Evolutionary conservation across 129 eudicot genomes (phyloP).

Genomic region (Tagetes patula): DNA sequence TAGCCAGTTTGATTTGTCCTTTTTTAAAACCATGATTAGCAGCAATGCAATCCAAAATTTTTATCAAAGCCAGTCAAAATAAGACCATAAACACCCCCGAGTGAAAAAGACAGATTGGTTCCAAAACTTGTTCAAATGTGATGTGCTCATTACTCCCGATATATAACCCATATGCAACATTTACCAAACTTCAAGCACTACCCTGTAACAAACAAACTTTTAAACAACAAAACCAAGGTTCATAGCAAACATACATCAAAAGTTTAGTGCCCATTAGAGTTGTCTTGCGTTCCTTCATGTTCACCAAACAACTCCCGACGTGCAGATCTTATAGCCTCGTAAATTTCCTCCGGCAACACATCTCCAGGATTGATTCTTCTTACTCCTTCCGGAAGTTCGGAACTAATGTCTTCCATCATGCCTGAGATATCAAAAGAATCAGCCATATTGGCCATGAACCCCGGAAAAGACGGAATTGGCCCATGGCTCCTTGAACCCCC

Average conservation of each 20-base stretch:
- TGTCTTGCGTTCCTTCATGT: constrained; percentile 41
- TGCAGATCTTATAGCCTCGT: constrained; percentile 60
- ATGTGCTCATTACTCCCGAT: background rate
- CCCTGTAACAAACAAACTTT: constrained; percentile 9
- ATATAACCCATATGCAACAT: constrained; percentile 22
- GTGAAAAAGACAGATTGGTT: too few species aligned
- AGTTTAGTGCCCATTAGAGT: constrained; percentile 40
- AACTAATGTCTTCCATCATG: constrained; percentile 46
- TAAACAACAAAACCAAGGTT: constrained; percentile 14
- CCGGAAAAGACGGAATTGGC: constrained; percentile 36
- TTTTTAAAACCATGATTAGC: too few species aligned
- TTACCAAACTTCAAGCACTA: constrained; percentile 17
- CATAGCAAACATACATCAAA: background rate
- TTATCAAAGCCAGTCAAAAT: too few species aligned
- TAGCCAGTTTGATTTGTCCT: too few species aligned
- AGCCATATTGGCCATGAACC: constrained; percentile 43
- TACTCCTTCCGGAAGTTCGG: constrained; percentile 34
- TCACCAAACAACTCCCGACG: constrained; percentile 50
- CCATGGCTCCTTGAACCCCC: constrained; percentile 45
- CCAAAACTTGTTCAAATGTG: background rate
- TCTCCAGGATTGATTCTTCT: constrained; percentile 44
- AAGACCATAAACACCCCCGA: too few species aligned
- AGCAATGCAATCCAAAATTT: too few species aligned
- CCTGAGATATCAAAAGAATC: constrained; percentile 46
- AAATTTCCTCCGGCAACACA: constrained; percentile 50